Conservation (phyloP, 148 eudicot species). For the Euryodendron excelsum region DNA sequence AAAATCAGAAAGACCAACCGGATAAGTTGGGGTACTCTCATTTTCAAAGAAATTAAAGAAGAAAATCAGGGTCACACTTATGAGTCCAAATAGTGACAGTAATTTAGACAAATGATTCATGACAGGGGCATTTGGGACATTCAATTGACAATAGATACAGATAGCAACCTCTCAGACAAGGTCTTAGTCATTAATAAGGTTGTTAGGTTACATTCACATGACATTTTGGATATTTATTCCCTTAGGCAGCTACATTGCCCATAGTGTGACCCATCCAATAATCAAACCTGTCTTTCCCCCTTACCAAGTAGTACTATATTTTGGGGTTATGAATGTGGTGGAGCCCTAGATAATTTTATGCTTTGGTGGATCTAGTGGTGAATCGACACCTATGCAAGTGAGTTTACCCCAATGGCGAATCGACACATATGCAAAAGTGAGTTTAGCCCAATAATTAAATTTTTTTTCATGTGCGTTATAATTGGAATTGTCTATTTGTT, state of each 20-base stretch:
- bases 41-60: neutral
- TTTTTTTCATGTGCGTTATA: neutral
- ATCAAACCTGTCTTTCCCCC: neutral
- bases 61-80: conserved; percentile 6
- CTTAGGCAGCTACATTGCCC: neutral
- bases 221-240: neutral
- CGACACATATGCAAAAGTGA: neutral
- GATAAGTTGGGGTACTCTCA: neutral
- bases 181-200: neutral
- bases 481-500: too few species aligned
- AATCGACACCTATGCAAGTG: neutral
- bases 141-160: neutral
- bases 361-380: neutral
- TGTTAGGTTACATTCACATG: conserved; percentile 4
- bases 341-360: neutral
- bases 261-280: neutral
- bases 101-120: neutral
- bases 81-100: neutral
- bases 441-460: neutral
- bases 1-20: neutral
- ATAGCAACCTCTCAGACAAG: neutral
- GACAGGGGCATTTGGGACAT: conserved; percentile 1
- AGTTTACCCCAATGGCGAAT: neutral
- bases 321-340: neutral
- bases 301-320: neutral